phyloP scores from a whole-genome alignment of 257 asterid species.

The Nicotiana noctiflora region DNA sequence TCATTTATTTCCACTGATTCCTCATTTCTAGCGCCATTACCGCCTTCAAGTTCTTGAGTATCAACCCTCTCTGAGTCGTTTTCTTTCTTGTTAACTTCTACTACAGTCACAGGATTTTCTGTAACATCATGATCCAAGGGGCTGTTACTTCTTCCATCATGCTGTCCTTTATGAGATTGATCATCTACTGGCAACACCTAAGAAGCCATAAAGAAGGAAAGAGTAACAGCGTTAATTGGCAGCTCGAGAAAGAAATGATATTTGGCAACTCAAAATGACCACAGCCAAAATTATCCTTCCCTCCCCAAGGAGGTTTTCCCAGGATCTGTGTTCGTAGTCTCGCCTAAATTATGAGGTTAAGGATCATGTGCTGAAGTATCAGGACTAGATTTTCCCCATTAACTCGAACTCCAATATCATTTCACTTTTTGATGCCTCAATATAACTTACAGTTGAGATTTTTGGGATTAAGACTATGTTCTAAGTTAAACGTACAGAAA shows the following conservation, averaged over 20 bases:
- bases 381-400: neutral
- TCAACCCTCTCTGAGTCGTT: constrained; percentile 29
- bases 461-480: neutral
- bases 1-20: constrained; percentile 32
- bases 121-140: constrained; percentile 21
- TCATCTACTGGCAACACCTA: constrained; percentile 59
- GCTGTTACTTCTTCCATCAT: constrained; percentile 37
- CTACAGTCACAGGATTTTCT: constrained; percentile 22
- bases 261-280: neutral
- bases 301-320: neutral
- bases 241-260: constrained; percentile 12
- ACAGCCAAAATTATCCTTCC: neutral
- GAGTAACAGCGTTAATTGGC: constrained; percentile 12
- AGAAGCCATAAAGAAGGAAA: constrained; percentile 19
- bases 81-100: constrained; percentile 31
- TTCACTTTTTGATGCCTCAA: neutral
- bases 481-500: neutral
- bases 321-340: neutral
- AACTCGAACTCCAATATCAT: neutral
- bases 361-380: neutral
- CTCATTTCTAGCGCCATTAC: constrained; percentile 13
- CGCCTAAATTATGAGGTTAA: constrained; percentile 3
- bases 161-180: constrained; percentile 41
- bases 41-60: constrained; percentile 25
- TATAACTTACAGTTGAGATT: neutral